These are phyloP conservation scores for Aspergillus piperis DNA, from an alignment of 2,329 filamentous ascomycete genomes.

Conservation along the genomic window DNA sequence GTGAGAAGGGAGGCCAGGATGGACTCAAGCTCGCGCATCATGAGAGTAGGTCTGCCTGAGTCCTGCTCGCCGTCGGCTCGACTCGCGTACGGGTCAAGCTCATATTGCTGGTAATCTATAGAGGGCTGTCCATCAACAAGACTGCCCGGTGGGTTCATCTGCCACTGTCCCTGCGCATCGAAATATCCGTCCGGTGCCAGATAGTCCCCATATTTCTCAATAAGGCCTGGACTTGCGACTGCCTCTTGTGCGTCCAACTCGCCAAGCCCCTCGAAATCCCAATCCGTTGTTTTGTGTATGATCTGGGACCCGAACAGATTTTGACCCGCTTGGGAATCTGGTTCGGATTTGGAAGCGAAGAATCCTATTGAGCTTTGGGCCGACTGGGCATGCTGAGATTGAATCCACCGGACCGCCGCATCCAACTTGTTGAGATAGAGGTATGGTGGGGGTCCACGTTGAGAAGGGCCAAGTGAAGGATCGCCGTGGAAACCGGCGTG, in stretches of 20 bases:
- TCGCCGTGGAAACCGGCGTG: conserved; percentile 72
- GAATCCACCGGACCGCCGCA: conserved; percentile 63
- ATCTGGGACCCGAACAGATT: conserved; percentile 31
- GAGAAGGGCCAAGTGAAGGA: conserved; percentile 33
- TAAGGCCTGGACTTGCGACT: conserved; percentile 14
- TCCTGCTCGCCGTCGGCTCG: conserved; percentile 22
- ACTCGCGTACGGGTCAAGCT: conserved; percentile 61
- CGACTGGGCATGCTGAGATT: conserved; percentile 41
- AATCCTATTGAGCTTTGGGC: conserved; percentile 6
- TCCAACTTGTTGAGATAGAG: conserved; percentile 72
- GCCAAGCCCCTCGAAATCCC: conserved; percentile 34
- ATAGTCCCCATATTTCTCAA: conserved; percentile 39
- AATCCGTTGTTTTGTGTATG: conserved; percentile 33
- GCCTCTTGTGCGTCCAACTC: conserved; percentile 11
- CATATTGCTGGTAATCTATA: conserved; percentile 41
- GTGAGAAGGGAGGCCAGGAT: conserved; percentile 74
- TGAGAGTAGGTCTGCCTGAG: conserved; percentile 45
- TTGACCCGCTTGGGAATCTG: conserved; percentile 14
- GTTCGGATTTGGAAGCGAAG: not conserved
- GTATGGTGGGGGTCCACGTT: conserved; percentile 65
- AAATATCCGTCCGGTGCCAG: conserved; percentile 38
- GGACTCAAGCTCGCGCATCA: conserved; percentile 67
- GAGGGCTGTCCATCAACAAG: conserved; percentile 33
- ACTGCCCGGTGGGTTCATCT: conserved; percentile 26
- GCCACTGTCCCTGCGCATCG: conserved; percentile 32